Percentiles rank a stretch among this genome's conserved stretches.
phyloP scores from a whole-genome alignment of 805 yeast genomes.

The Saccharomyces kudriavzevii region DNA sequence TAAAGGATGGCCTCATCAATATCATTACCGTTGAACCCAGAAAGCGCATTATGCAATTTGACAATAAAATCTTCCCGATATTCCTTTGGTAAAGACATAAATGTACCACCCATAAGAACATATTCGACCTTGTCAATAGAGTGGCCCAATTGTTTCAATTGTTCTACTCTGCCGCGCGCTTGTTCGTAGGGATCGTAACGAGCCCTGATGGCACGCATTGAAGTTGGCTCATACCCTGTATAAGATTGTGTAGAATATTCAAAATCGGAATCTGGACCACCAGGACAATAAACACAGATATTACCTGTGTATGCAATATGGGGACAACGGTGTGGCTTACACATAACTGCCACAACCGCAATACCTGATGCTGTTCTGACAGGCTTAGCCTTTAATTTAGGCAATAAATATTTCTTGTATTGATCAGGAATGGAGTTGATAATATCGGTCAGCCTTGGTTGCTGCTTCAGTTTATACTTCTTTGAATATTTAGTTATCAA shows the following conservation, averaged over 20 bases:
- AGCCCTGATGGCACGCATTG: slow-evolving; percentile 98
- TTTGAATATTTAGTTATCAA: slow-evolving; percentile 77
- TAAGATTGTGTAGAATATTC: slow-evolving; percentile 97
- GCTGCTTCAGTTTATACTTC: slow-evolving; percentile 82
- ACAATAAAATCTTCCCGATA: slow-evolving; percentile 86
- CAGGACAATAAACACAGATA: slow-evolving; percentile 97
- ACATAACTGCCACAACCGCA: slow-evolving; percentile 98
- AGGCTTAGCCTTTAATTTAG: slow-evolving; percentile 95
- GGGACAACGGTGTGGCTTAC: slow-evolving; percentile 98
- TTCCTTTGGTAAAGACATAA: slow-evolving; percentile 86
- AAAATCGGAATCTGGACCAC: slow-evolving; percentile 97
- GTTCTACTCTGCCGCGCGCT: slow-evolving; percentile 95
- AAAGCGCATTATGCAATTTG: slow-evolving; percentile 86
- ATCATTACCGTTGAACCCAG: slow-evolving; percentile 82
- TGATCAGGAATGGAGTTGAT: slow-evolving; percentile 94
- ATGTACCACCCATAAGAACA: slow-evolving; percentile 98
- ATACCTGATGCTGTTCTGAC: slow-evolving; percentile 98
- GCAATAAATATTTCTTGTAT: slow-evolving; percentile 81
- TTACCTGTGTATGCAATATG: slow-evolving; percentile 98
- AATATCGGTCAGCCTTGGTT: slow-evolving; percentile 91
- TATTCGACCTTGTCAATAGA: slow-evolving; percentile 96
- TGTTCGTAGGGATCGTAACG: slow-evolving; percentile 98
- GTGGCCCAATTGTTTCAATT: slow-evolving; percentile 89
- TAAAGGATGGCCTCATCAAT: slow-evolving; percentile 84
- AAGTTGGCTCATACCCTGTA: slow-evolving; percentile 97